Evolutionary conservation across 129 eudicot species (phyloP).

Genomic region (Tanacetum coccineum): DNA sequence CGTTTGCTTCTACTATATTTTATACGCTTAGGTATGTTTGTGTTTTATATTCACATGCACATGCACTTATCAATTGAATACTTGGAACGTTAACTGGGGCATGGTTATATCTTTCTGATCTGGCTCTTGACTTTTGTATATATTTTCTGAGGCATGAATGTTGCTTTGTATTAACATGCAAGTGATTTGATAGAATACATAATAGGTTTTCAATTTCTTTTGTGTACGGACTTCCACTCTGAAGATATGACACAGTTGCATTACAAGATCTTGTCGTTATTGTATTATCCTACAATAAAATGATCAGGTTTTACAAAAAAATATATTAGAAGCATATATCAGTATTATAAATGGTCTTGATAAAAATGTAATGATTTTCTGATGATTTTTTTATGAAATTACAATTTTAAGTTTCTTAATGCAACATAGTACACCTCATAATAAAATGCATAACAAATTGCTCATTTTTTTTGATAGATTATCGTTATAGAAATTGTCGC

Average conservation of each 20-base stretch:
- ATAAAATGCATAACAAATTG: too few relatives aligned
- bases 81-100: not conserved
- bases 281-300: not conserved
- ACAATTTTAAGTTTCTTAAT: too few relatives aligned
- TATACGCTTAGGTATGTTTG: not conserved
- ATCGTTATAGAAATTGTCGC: not conserved
- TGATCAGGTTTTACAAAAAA: not conserved
- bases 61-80: slow-evolving; percentile 1
- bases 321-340: not conserved
- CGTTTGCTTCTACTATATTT: not conserved
- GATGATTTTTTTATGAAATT: not conserved
- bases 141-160: slow-evolving; percentile 2
- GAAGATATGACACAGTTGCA: not conserved
- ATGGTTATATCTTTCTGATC: not conserved
- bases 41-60: not conserved
- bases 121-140: not conserved
- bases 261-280: not conserved
- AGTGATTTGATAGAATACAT: not conserved
- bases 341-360: too few relatives aligned
- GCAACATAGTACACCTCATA: too few relatives aligned
- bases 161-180: slow-evolving; percentile 1
- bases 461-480: too few relatives aligned
- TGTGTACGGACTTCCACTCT: not conserved
- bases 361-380: too few relatives aligned
- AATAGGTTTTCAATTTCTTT: not conserved